A percentile compares a stretch with the other conserved stretches of the same genome.
Evolutionary conservation across 2,329 filamentous ascomycete species (phyloP).

Genomic region (Keithomyces neogunnii): DNA sequence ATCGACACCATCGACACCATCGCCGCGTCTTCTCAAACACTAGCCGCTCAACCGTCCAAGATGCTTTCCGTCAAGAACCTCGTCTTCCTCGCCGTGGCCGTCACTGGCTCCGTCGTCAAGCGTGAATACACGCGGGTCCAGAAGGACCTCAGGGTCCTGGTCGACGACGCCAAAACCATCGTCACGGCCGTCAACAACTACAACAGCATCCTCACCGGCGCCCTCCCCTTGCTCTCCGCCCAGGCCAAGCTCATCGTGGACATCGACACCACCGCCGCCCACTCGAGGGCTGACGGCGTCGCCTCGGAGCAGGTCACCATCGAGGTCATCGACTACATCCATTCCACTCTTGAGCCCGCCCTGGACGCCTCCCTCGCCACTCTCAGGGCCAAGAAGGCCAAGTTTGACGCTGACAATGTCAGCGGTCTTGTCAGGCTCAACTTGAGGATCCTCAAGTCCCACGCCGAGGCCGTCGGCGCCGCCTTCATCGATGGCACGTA

Average conservation of each 20-base stretch:
- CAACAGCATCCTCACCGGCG: background rate
- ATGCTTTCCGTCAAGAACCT: constrained; percentile 8
- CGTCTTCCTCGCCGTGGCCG: constrained; percentile 4
- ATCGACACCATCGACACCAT: background rate
- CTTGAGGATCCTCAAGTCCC: background rate
- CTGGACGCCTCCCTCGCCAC: background rate
- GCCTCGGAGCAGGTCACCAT: background rate
- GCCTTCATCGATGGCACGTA: background rate
- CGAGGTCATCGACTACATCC: background rate
- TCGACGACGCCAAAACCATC: background rate
- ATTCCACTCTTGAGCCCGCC: background rate
- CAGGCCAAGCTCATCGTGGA: background rate
- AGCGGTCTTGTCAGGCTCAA: background rate
- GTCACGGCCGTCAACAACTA: background rate
- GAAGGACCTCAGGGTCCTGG: background rate
- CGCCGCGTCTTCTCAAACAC: background rate
- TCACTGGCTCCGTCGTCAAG: constrained; percentile 3
- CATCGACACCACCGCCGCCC: background rate
- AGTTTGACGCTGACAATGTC: background rate
- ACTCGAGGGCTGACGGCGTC: background rate
- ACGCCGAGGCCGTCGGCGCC: background rate
- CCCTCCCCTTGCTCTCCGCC: background rate
- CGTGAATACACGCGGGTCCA: background rate
- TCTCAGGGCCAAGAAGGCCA: background rate
- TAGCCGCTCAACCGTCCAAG: background rate